Percentiles rank a stretch among this genome's conserved stretches.
These are phyloP conservation scores for Aspergillus incahuasiensis DNA, from an alignment of 495 filamentous ascomycete species.

Conservation along the genomic window DNA sequence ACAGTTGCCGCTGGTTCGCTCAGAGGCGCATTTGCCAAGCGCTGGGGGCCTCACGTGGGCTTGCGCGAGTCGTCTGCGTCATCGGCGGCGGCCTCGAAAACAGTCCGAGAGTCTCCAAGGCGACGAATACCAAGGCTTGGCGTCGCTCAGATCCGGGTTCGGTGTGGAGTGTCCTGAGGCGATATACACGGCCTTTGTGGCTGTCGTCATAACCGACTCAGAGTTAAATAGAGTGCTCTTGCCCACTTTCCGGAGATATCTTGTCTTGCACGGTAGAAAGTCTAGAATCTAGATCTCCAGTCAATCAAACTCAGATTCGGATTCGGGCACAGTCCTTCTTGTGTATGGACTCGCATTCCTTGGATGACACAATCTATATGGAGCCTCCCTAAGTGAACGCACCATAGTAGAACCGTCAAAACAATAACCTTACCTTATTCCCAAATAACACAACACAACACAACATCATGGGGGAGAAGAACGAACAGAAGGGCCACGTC, in stretches of 20 bases:
- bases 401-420: slow-evolving; percentile 22
- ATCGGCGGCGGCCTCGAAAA: slow-evolving; percentile 17
- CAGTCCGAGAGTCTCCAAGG: background rate
- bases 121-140: slow-evolving; percentile 10
- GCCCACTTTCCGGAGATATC: background rate
- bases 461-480: slow-evolving; percentile 17
- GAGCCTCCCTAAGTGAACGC: slow-evolving; percentile 29
- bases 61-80: slow-evolving; percentile 7
- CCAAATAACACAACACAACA: background rate
- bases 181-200: background rate
- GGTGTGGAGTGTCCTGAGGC: background rate
- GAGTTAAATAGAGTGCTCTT: slow-evolving; percentile 14
- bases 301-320: background rate
- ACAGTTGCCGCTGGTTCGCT: slow-evolving; percentile 4
- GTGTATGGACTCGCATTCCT: slow-evolving; percentile 37
- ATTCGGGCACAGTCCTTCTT: background rate
- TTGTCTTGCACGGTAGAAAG: background rate
- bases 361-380: slow-evolving; percentile 35
- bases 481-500: slow-evolving; percentile 4
- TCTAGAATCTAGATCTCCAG: slow-evolving; percentile 13
- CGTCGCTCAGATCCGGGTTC: slow-evolving; percentile 3
- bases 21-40: slow-evolving; percentile 15
- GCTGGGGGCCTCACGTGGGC: slow-evolving; percentile 22
- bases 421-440: background rate
- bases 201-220: slow-evolving; percentile 13